Evolutionary conservation across 257 asterid species (phyloP).

Genomic region (Eucommia ulmoides): DNA sequence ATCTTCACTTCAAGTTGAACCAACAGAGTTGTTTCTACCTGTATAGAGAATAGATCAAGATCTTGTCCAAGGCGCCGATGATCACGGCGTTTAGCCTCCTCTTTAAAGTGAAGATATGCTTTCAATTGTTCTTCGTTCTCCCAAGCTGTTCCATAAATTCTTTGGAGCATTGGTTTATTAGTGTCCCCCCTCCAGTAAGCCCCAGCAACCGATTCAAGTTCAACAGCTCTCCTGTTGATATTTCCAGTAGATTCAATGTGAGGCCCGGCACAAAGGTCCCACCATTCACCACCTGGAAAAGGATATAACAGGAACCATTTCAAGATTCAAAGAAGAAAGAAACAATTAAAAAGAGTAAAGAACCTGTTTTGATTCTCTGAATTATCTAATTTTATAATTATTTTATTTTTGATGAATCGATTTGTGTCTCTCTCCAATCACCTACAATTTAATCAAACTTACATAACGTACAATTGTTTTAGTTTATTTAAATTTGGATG

Average conservation of each 20-base stretch:
- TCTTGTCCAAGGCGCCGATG: slow-evolving; percentile 93
- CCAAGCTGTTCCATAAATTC: slow-evolving; percentile 99
- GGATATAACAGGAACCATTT: slow-evolving; percentile 6
- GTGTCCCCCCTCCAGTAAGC: slow-evolving; percentile 99
- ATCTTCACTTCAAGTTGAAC: not conserved
- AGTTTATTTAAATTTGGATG: no score
- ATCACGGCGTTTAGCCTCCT: slow-evolving; percentile 96
- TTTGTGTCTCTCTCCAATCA: no score
- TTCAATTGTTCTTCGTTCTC: slow-evolving; percentile 84
- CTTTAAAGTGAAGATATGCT: slow-evolving; percentile 83
- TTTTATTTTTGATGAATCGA: no score
- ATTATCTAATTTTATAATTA: no score
- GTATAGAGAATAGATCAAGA: slow-evolving; percentile 93
- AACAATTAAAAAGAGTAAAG: no score
- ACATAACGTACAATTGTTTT: no score
- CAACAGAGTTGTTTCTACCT: slow-evolving; percentile 54
- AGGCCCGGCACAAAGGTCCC: slow-evolving; percentile 99
- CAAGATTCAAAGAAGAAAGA: no score
- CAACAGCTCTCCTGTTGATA: slow-evolving; percentile 71
- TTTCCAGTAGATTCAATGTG: slow-evolving; percentile 95
- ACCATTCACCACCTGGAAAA: slow-evolving; percentile 75
- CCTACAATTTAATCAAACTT: no score
- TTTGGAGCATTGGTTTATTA: slow-evolving; percentile 81
- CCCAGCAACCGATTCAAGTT: slow-evolving; percentile 98
- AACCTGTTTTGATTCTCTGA: no score